Conservation (phyloP, 768 basidiomycete genomes). For the Termitomyces sp. region DNA sequence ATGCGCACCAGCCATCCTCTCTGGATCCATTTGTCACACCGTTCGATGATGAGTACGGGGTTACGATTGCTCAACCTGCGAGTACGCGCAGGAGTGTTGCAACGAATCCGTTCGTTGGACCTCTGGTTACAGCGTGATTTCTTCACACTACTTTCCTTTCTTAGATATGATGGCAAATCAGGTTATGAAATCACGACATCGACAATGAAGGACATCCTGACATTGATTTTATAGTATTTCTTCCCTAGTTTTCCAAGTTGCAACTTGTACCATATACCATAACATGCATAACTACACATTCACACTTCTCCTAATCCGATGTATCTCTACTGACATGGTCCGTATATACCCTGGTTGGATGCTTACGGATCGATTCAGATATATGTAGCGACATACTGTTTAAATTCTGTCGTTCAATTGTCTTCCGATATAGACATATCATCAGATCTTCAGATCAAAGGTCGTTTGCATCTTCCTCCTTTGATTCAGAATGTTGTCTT, state of each 20-base stretch:
- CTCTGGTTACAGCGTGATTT: slow-evolving; percentile 8
- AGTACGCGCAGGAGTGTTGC: slow-evolving; percentile 40
- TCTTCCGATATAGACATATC: too few species aligned
- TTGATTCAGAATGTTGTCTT: too few species aligned
- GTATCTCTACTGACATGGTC: slow-evolving; percentile 4
- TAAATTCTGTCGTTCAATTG: too few species aligned
- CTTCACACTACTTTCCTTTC: not conserved
- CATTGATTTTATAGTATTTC: not conserved
- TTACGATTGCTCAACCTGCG: slow-evolving; percentile 21
- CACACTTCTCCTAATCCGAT: not conserved
- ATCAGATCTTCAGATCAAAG: too few species aligned
- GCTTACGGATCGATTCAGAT: not conserved
- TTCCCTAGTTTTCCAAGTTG: not conserved
- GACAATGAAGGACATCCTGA: not conserved
- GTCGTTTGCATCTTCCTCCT: too few species aligned
- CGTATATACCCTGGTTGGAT: slow-evolving; percentile 2
- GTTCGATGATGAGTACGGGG: slow-evolving; percentile 67
- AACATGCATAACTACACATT: not conserved
- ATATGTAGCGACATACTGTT: slow-evolving; percentile 4
- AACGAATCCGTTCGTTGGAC: slow-evolving; percentile 46
- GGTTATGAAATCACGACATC: not conserved
- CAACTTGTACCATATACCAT: not conserved
- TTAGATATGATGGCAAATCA: too few species aligned
- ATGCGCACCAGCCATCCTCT: slow-evolving; percentile 38
- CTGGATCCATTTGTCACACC: slow-evolving; percentile 70